A percentile compares a stretch with the other conserved stretches of the same genome.
Evolutionary conservation across 2,329 filamentous ascomycete genomes (phyloP).

Genomic region (Pyrenophora seminiperda): DNA sequence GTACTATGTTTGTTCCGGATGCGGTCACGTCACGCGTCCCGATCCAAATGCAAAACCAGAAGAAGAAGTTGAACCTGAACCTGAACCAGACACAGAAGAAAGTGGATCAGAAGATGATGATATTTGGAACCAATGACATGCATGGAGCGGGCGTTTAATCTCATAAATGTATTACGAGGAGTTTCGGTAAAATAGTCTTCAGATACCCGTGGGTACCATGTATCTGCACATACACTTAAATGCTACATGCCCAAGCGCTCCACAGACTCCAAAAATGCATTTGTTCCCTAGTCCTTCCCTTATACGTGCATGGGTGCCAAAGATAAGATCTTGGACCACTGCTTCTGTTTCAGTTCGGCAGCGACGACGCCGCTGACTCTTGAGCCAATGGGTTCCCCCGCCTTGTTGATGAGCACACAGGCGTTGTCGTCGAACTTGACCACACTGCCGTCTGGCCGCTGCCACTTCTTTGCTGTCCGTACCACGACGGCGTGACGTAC

Average conservation of each 20-base stretch:
- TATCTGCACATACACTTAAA: conserved; percentile 37
- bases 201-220: conserved; percentile 46
- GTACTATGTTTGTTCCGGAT: conserved; percentile 82
- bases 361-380: conserved; percentile 79
- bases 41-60: no score
- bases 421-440: conserved; percentile 98
- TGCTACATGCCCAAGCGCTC: conserved; percentile 27
- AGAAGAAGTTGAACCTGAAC: no score
- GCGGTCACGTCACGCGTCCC: conserved; percentile 77
- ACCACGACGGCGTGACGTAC: conserved; percentile 96
- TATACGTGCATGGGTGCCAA: conserved; percentile 85
- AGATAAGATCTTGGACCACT: conserved; percentile 98
- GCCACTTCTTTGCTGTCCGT: conserved; percentile 84
- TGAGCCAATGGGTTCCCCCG: conserved; percentile 91
- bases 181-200: conserved; percentile 33
- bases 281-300: conserved; percentile 28
- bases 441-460: conserved; percentile 84
- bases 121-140: no score
- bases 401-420: conserved; percentile 95
- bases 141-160: conserved; percentile 43
- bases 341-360: conserved; percentile 83
- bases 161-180: conserved; percentile 32
- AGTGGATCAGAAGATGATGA: conserved; percentile 12
- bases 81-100: no score
- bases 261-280: conserved; percentile 16